Base-by-base conservation (phyloP, 495 filamentous ascomycete species). In the Sordaria brevicollis region DNA sequence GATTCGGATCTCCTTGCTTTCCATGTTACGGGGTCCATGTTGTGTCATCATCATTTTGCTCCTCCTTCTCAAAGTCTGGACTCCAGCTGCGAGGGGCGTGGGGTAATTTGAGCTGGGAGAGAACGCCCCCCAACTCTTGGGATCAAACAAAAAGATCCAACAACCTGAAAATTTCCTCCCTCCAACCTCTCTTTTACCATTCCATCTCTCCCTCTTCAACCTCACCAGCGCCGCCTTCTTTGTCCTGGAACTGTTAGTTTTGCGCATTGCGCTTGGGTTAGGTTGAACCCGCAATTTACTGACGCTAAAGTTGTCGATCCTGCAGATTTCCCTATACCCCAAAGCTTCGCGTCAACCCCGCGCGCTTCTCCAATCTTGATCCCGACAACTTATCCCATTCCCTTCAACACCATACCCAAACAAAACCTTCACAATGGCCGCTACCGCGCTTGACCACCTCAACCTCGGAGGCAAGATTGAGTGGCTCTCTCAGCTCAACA, bases 401-500 rank as follows among this genome's bases (percentile, higher is more conserved):
- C 43, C 43, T 13, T 17, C 49, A 62, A 17, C 49, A 33, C 49
- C 13, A 62, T 25, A 62, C 25, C 25, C 3, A 62, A 31, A n/a
- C n/a, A n/a, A n/a, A 73, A 75, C 66, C 75, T 80, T 71, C 71
- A 78, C 54, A 65, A 90, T 90, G 86, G 87, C 87, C 65, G 81
- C 76, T 41, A 86, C 79, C 74, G 89, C 92, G 75, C 86, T 95
- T 76, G 91, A 94, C 79, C 93, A 96, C 79, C 86, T 96, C 78
- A 79, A 82, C 68, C 83, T 86, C 75, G 93, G 92, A 86, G 80
- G 94, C 91, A 82, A 91, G 83, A 91, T 96, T 75, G 91, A 95
- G 83, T 99, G 95, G 95, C 89, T 96, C 73, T 88, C 92, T 76
- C 86, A 90, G 71, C 83, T 89, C 57, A 82, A 87, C 73, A 94